Evolutionary conservation across 148 eudicot genomes (phyloP), one percentile per base, ranked within the genome.

Genomic region (Fagopyrum homotropicum): DNA sequence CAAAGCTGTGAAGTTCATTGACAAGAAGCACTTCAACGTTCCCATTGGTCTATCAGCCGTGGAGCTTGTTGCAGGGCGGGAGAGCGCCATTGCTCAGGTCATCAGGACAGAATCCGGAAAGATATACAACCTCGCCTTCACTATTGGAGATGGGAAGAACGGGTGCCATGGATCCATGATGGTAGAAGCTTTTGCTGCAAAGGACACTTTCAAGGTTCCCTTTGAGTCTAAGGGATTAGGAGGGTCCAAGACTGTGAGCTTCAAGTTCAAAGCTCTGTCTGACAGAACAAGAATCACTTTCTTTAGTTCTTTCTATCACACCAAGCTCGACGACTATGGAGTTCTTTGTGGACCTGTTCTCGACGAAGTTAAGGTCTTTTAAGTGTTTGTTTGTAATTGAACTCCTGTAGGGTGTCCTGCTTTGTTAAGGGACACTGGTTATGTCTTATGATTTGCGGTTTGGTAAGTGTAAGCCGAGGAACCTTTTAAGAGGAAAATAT

Each of bases 111-210:
- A 83, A 19, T 84, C 86, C 0, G 83, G 87, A 78, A 85, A 83
- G 75, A 47, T 81, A 17, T 93, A 93, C 85, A 81, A 50, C 14
- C 86, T 91, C 22, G 61, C 85, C 3, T 91, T 91, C 79, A 35
- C 77, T 0, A 76, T 91, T 3, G 98, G 97, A 48, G 98, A 93
- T 59, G 92, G 93, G 10, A 87, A 81, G 84, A 93, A 91, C 45
- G 81, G 78, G 6, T 93, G 98, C 79, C 83, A 89, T 50, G 98
- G 98, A 9, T 80, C 86, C 8, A 93, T 93, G 98, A 76, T 89
- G 94, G 87, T 93, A 1, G 92, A 91, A 71, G 97, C 97, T 10
- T 93, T 85, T 73, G 98, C 97, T 7, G 98, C 83, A 9, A 86
- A 82, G 78, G 82, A 84, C 48, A 86, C 85, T 16, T 61, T 90